Evolutionary conservation across 805 yeast genomes (phyloP), one percentile per base, ranked within the genome.

Genomic region (Lipomyces mesembrius): DNA sequence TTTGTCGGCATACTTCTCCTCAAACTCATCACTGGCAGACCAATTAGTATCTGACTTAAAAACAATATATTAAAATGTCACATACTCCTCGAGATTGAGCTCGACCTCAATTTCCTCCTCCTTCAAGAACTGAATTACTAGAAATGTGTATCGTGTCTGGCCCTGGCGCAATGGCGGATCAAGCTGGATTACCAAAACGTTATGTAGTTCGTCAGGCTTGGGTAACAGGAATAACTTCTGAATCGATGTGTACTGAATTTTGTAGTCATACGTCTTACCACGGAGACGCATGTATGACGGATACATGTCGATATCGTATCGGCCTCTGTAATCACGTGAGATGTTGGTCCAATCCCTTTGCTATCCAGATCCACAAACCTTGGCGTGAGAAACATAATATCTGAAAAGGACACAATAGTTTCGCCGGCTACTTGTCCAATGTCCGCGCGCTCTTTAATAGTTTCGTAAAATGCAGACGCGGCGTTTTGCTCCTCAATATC

Each of bases 91-190:
- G 25, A 95, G 77, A 76, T 95, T 93, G 74, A 95, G 82, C 75
- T 92, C 97, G 51, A 94, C 88, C 77, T 92, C 97, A 59, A 91
- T 85, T 75, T 91, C 97, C 78, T 95, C 99, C 71, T 92, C 97
- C 63, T 88, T 86, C 68, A 89, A 85, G 75, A 95, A 91, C 80
- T 95, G 99, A 77, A 94, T 79, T 14, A 92, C 94, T 76, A 95
- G 81, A 77, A 91, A 95, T 53, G 97, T 96, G 75, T 95, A 94
- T 67, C 97, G 86, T 0, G 99, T 95, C 80, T 95, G 98, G 64
- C 99, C 99, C 80, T 95, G 99, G 77, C 98, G 88, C 71, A 95
- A 82, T 1, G 99, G 99, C 32, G 99, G 99, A 73, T 94, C 98
- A 57, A 95, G 89, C 75, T 96, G 97, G 67, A 94, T 81, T 6